Evolutionary conservation across 495 filamentous ascomycete genomes (phyloP).

Genomic region (Annulohypoxylon bovei): DNA sequence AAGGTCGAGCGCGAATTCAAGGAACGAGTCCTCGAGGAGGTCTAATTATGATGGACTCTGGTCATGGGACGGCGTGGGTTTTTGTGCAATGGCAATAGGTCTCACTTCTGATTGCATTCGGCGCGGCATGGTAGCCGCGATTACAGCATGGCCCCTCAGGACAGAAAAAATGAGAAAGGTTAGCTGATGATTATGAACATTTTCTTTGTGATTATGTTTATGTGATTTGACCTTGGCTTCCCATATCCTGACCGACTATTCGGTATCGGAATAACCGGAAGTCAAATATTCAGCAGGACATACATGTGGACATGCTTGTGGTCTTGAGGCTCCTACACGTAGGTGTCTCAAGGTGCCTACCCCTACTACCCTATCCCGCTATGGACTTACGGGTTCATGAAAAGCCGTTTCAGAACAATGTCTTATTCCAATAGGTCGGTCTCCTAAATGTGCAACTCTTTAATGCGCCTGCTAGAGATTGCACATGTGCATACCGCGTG

Average conservation of each 20-base stretch:
- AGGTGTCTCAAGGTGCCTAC: neutral
- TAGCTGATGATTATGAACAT: constrained; percentile 40
- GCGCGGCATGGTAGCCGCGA: constrained; percentile 63
- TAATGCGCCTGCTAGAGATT: neutral
- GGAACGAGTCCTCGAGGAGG: constrained; percentile 90
- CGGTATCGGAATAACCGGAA: neutral
- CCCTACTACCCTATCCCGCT: neutral
- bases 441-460: neutral
- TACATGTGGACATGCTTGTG: neutral
- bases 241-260: neutral
- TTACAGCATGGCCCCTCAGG: constrained; percentile 54
- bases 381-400: too few species aligned
- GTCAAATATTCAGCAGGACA: neutral
- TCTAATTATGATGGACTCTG: constrained; percentile 70
- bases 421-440: neutral
- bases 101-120: constrained; percentile 66
- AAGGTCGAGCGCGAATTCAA: constrained; percentile 99
- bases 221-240: neutral
- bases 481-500: neutral
- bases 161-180: constrained; percentile 49
- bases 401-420: neutral
- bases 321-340: neutral
- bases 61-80: constrained; percentile 59
- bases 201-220: constrained; percentile 12
- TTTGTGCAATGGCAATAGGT: constrained; percentile 63